phyloP scores from a whole-genome alignment of 805 yeast genomes.

The Starmerella potacharoeniae region DNA sequence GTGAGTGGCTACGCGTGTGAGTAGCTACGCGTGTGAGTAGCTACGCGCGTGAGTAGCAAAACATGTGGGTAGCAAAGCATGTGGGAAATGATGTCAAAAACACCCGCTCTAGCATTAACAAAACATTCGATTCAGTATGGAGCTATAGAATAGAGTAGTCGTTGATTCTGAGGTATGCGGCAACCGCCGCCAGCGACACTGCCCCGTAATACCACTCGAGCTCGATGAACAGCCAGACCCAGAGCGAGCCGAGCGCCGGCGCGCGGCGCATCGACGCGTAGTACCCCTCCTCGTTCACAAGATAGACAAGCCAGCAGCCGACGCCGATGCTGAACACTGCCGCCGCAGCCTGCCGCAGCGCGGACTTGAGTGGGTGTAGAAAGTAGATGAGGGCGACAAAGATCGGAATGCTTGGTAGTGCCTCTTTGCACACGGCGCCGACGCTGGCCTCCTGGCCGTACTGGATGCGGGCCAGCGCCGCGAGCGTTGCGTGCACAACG shows the following conservation, averaged over 20 bases:
- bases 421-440: slow-evolving; percentile 17
- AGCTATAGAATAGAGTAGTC: slow-evolving; percentile 9
- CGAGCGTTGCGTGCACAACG: slow-evolving; percentile 29
- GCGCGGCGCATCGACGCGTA: slow-evolving; percentile 31
- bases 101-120: too few species aligned
- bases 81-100: too few species aligned
- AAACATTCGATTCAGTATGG: too few species aligned
- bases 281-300: slow-evolving; percentile 30
- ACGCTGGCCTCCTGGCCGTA: slow-evolving; percentile 25
- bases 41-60: too few species aligned
- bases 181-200: slow-evolving; percentile 22
- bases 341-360: slow-evolving; percentile 15
- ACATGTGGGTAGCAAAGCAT: too few species aligned
- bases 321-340: slow-evolving; percentile 21
- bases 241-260: slow-evolving; percentile 34
- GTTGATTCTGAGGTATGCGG: slow-evolving; percentile 20
- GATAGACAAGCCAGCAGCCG: slow-evolving; percentile 29
- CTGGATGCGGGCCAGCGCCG: slow-evolving; percentile 30
- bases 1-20: too few species aligned
- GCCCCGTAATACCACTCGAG: slow-evolving; percentile 30
- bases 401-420: slow-evolving; percentile 26
- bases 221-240: slow-evolving; percentile 33
- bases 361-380: slow-evolving; percentile 19
- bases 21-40: too few species aligned
- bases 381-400: slow-evolving; percentile 24